Evolutionary conservation across 2,329 filamentous ascomycete species (phyloP), one percentile per base, ranked within the genome.

Genomic region (Fusarium dimerum): DNA sequence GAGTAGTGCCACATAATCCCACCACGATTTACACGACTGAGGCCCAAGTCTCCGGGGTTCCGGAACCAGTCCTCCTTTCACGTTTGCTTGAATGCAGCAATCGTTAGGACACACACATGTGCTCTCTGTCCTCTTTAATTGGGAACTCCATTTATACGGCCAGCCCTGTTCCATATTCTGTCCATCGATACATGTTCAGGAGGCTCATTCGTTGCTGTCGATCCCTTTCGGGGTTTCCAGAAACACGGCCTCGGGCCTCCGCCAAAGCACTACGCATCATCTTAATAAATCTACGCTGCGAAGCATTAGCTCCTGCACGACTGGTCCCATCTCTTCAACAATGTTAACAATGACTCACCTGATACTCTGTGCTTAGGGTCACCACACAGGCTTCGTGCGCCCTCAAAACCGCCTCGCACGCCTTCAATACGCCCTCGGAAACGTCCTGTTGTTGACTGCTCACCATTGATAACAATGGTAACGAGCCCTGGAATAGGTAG

Each of bases 381-480:
- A 94, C 91, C 20, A 96, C 90, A 69, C 91, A 96, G 18, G 91
- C 92, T 72, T 97, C 92, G 68, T 96, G 92, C 17, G 92, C 92
- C 36, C 91, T 84, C 17, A 96, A 90, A 60, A 96, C 95, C 3
- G 90, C 94, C 78, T 96, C 92, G 71, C 92, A 96, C 10, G 92
- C 92, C 66, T 87, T 87, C 56, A 93, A 89, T 16, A 96, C 90
- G 66, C 85, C 92, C 1, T 89, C 84, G 42, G 87, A 92, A 4
- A 90, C 92, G 67, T 95, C 90, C 3, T 84, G 84, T 71, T 92
- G 88, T 53, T 96, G 77, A 74, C 96, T 96, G 71, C 96, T 92
- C 52, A 92, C 91, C 45, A 95, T 95, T 46, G 96, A 77, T 1
- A 96, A 81, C 41, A 96, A 77, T 46, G 96, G 74, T 71, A 96